Conservation (phyloP, 768 basidiomycete genomes). For the Phaeotremella skinneri region DNA sequence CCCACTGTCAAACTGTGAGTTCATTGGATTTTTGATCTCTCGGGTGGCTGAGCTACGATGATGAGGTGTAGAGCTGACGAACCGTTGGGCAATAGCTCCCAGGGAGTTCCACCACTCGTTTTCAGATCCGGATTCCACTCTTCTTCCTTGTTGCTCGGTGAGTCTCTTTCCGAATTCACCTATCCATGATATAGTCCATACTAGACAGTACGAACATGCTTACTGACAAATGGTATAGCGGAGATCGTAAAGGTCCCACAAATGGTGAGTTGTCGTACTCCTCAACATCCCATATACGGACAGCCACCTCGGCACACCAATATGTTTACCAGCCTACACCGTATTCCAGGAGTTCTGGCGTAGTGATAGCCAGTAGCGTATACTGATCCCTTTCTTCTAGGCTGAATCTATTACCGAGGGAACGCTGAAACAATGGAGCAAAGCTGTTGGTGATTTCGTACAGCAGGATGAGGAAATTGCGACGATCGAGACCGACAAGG, state of each 20-base stretch:
- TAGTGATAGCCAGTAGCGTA: slow-evolving; percentile 3
- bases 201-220: no score
- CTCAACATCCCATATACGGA: no score
- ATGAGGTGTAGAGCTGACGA: no score
- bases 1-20: slow-evolving; percentile 19
- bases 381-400: slow-evolving; percentile 11
- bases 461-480: slow-evolving; percentile 92
- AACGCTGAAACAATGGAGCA: slow-evolving; percentile 89
- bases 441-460: slow-evolving; percentile 87
- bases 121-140: slow-evolving; percentile 37
- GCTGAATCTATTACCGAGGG: slow-evolving; percentile 96
- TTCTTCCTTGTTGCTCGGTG: slow-evolving; percentile 39
- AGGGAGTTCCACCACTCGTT: slow-evolving; percentile 9
- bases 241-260: slow-evolving; percentile 93
- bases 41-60: no score
- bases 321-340: neutral
- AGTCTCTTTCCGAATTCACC: slow-evolving; percentile 11
- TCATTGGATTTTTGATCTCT: neutral
- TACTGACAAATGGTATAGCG: slow-evolving; percentile 41
- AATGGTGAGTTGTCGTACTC: slow-evolving; percentile 62
- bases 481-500: slow-evolving; percentile 99
- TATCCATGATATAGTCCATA: neutral
- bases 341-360: neutral
- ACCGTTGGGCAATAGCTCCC: slow-evolving; percentile 6
- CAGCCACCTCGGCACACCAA: no score